Conservation (phyloP, 2,329 filamentous ascomycete species). For the Alternaria gansuensis region DNA sequence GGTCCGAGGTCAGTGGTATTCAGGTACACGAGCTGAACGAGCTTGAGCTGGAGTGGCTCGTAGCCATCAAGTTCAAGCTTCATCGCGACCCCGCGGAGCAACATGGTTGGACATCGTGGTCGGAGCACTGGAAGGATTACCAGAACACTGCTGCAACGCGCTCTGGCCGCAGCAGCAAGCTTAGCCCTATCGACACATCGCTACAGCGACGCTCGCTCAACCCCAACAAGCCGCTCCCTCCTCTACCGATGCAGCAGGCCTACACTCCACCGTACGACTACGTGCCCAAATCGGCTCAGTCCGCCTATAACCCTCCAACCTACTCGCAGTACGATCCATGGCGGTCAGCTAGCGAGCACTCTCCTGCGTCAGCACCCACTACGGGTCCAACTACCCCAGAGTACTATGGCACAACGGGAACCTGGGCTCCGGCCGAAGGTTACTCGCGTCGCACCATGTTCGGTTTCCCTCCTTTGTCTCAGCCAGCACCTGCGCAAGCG, state of each 20-base stretch:
- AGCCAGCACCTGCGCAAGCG: conserved; percentile 53
- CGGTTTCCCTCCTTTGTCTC: conserved; percentile 52
- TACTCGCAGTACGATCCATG: conserved; percentile 56
- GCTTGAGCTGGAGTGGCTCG: conserved; percentile 88
- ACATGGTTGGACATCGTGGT: conserved; percentile 74
- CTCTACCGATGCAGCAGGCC: conserved; percentile 53
- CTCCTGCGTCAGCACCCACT: conserved; percentile 64
- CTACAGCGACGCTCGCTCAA: conserved; percentile 62
- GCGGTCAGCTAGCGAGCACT: conserved; percentile 56
- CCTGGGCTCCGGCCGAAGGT: conserved; percentile 59
- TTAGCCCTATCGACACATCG: conserved; percentile 72
- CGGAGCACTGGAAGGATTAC: conserved; percentile 72
- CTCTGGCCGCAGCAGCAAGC: conserved; percentile 52
- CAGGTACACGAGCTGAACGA: conserved; percentile 82
- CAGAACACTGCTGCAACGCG: conserved; percentile 60
- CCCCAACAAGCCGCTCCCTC: conserved; percentile 57
- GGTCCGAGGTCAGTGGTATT: conserved; percentile 94
- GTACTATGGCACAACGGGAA: conserved; percentile 58
- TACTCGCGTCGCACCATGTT: conserved; percentile 56
- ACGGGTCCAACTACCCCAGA: conserved; percentile 65
- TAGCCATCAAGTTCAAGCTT: conserved; percentile 81
- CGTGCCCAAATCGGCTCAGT: conserved; percentile 49
- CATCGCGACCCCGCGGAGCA: conserved; percentile 84
- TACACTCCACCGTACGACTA: conserved; percentile 50
- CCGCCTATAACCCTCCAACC: conserved; percentile 48